Conservation (phyloP, 2,329 filamentous ascomycete species). For the Hypoxylon sp. region DNA sequence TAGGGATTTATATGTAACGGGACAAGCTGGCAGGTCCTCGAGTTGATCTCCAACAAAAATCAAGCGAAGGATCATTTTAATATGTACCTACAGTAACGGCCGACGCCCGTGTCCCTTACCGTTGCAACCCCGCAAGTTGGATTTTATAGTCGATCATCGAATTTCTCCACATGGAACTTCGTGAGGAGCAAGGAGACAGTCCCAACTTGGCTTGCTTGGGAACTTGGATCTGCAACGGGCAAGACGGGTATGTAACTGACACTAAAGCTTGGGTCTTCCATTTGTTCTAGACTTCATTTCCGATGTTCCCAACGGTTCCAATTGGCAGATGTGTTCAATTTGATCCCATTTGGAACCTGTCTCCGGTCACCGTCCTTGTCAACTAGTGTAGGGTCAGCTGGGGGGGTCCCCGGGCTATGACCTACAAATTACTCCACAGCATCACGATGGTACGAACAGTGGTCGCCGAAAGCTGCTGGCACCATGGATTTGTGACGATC, state of each 20-base stretch:
- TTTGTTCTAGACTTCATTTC: constrained; percentile 34
- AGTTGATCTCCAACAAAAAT: constrained; percentile 15
- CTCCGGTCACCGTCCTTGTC: constrained; percentile 26
- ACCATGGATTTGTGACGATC: constrained; percentile 9
- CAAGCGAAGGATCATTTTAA: constrained; percentile 24
- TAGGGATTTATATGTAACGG: constrained; percentile 22
- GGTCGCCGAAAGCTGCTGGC: constrained; percentile 22
- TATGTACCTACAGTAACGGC: constrained; percentile 30
- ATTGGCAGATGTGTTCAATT: constrained; percentile 20
- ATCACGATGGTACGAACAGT: constrained; percentile 37
- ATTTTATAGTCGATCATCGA: constrained; percentile 25
- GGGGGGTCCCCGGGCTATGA: constrained; percentile 8
- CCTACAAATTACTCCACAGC: constrained; percentile 31
- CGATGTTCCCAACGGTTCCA: constrained; percentile 15
- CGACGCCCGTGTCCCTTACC: constrained; percentile 15
- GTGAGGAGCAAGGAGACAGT: constrained; percentile 16
- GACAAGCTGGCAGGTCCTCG: not conserved
- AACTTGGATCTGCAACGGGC: constrained; percentile 16
- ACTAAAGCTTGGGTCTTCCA: constrained; percentile 21
- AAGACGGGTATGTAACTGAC: constrained; percentile 15
- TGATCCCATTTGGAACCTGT: constrained; percentile 30
- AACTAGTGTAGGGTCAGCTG: constrained; percentile 8
- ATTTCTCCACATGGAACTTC: constrained; percentile 26
- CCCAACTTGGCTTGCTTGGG: constrained; percentile 18
- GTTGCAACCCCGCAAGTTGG: constrained; percentile 30